Percentiles rank a stretch among this genome's conserved stretches.
These are phyloP conservation scores for Mortierella sp. DNA, from an alignment of 371 early-diverging fungal genomes.

Conservation along the genomic window DNA sequence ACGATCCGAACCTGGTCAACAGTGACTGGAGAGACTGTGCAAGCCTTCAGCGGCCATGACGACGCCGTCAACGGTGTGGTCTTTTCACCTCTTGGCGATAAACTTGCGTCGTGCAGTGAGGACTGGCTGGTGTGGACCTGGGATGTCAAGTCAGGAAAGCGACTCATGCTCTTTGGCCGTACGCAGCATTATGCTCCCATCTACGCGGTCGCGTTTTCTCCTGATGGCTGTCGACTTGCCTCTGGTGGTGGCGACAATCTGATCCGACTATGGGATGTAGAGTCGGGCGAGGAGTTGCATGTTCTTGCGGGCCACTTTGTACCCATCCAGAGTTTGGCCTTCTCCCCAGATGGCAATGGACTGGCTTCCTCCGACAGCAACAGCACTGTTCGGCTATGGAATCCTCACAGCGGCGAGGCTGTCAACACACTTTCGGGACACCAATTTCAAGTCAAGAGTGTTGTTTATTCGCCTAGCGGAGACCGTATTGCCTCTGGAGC, in stretches of 20 bases:
- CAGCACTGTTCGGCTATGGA: neutral
- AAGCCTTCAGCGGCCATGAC: neutral
- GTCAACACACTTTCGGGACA: neutral
- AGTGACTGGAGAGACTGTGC: neutral
- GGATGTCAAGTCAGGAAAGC: neutral
- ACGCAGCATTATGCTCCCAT: neutral
- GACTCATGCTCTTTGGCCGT: neutral
- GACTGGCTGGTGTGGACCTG: neutral
- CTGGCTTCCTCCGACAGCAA: neutral
- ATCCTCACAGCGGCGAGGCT: neutral
- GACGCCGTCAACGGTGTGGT: neutral
- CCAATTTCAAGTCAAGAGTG: neutral
- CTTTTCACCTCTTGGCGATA: conserved; percentile 3
- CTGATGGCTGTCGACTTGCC: neutral
- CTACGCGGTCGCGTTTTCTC: neutral
- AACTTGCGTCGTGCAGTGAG: conserved; percentile 10
- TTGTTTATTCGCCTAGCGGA: neutral
- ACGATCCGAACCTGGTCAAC: neutral
- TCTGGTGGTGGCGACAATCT: neutral
- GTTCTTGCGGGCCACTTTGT: neutral
- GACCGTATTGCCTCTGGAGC: neutral
- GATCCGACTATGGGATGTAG: neutral
- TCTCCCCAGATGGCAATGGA: neutral
- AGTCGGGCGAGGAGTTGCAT: neutral
- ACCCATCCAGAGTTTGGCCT: neutral